Percentiles rank a stretch among this genome's conserved stretches.
These are phyloP conservation scores for Oehlia diaphana DNA, from an alignment of 192 early-diverging fungal genomes.

Conservation along the genomic window DNA sequence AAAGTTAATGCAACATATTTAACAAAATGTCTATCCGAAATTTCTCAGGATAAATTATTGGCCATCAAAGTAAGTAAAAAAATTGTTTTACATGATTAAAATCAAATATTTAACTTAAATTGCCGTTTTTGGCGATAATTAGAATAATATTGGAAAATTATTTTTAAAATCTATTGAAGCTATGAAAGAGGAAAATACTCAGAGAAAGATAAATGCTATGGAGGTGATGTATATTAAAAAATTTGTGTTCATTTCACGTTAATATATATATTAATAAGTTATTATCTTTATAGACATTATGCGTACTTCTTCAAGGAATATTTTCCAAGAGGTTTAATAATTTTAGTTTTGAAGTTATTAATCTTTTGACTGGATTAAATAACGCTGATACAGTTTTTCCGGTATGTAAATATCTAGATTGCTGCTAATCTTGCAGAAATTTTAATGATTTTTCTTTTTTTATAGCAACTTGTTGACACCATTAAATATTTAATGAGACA, in stretches of 20 bases:
- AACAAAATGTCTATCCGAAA: slow-evolving; percentile 35
- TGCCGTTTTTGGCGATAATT: not conserved
- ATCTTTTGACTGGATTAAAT: slow-evolving; percentile 46
- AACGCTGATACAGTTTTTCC: slow-evolving; percentile 31
- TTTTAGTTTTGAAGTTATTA: slow-evolving; percentile 57
- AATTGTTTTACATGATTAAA: not conserved
- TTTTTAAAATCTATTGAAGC: slow-evolving; percentile 46
- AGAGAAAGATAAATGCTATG: slow-evolving; percentile 39
- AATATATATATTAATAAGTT: not conserved
- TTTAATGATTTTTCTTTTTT: not conserved
- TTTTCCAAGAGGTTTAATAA: slow-evolving; percentile 57
- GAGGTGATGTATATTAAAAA: slow-evolving; percentile 14
- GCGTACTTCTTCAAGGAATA: slow-evolving; percentile 44
- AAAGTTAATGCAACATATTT: slow-evolving; percentile 48
- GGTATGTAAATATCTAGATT: not conserved
- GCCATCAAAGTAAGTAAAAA: slow-evolving; percentile 29
- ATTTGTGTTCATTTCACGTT: not conserved
- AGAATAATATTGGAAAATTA: slow-evolving; percentile 40
- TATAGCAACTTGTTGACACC: slow-evolving; percentile 19
- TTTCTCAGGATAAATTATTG: slow-evolving; percentile 48
- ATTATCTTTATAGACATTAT: slow-evolving; percentile 37
- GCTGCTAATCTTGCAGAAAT: not conserved
- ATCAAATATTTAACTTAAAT: not conserved
- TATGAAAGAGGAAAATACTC: slow-evolving; percentile 34
- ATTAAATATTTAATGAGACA: slow-evolving; percentile 33